Evolutionary conservation across 495 filamentous ascomycete species (phyloP), one percentile per base, ranked within the genome.

Genomic region (Penicillium samsonianum): DNA sequence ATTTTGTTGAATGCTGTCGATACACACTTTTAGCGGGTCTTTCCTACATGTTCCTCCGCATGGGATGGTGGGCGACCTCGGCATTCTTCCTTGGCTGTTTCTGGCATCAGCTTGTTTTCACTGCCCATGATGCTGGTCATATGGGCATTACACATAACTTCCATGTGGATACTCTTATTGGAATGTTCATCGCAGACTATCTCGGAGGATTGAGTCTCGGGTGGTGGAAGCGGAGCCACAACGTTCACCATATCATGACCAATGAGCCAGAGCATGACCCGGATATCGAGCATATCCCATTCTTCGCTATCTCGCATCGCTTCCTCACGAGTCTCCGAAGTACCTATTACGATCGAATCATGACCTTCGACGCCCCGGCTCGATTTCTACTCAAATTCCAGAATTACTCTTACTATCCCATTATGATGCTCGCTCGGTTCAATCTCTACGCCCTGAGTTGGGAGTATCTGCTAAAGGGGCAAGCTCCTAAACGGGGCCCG

Each of bases 181-280:
- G 91, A 33, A 96, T 98, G 63, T 72, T 96, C 53, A 89, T 98
- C 63, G 93, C 94, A 22, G 86, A 96, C 68, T 98, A 89, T 62
- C 76, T 92, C 3, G 94, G 94, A 20, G 94, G 94, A 4, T 74
- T 98, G n/a, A 94, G 90, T 44, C 58, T 94, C 14, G 90, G 93
- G 10, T 98, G 94, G 94, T 98, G 94, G 94, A 98, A 98, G 71
- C 82, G 84, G 52, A 97, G 86, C 70, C 94, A 98, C 75, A 98
- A 98, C 71, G 94, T 98, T 25, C 94, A 98, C 69, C 94, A 98
- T 63, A 91, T 98, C 62, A 89, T 98, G 33, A 98, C 94, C 17
- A 98, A 98, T 73, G 88, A 87, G 46, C 90, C 94, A 23, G 94
- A 97, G 68, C 94, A 98, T 70, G 94, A 98, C 68, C 94, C 94